Evolutionary conservation across 2,329 filamentous ascomycete species (phyloP).

Genomic region (Paraphaeosphaeria sporulosa): DNA sequence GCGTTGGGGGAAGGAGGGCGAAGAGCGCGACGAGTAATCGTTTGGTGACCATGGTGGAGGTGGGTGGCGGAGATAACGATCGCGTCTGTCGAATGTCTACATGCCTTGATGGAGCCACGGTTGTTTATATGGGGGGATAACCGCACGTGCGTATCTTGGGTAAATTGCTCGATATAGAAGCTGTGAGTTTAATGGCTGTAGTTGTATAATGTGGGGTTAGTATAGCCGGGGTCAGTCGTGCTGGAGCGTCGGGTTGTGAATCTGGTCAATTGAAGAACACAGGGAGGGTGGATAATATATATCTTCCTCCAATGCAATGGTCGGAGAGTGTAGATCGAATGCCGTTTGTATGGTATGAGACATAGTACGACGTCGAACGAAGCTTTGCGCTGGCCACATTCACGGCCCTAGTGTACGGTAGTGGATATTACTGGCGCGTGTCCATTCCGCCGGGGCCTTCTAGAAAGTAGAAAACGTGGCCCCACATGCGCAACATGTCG

Average conservation of each 20-base stretch:
- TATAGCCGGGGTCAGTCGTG: slow-evolving; percentile 12
- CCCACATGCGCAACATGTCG: slow-evolving; percentile 11
- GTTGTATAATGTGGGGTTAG: slow-evolving; percentile 19
- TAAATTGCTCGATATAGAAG: slow-evolving; percentile 8
- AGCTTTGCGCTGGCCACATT: slow-evolving; percentile 19
- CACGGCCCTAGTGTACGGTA: slow-evolving; percentile 18
- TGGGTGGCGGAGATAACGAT: background rate
- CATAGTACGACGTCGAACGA: slow-evolving; percentile 24
- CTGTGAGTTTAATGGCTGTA: background rate
- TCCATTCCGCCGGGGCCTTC: slow-evolving; percentile 19
- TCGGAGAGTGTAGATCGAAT: background rate
- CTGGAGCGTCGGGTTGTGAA: background rate
- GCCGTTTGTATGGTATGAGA: slow-evolving; percentile 1
- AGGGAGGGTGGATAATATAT: slow-evolving; percentile 3
- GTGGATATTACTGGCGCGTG: slow-evolving; percentile 17
- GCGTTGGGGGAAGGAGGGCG: slow-evolving; percentile 15
- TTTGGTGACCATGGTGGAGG: slow-evolving; percentile 10
- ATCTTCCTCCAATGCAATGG: slow-evolving; percentile 17
- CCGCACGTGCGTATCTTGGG: slow-evolving; percentile 3
- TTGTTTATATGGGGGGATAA: background rate
- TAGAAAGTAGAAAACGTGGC: slow-evolving; percentile 1
- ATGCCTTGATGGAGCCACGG: background rate
- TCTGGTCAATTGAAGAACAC: background rate
- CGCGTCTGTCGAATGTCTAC: too few relatives aligned
- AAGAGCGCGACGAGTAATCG: slow-evolving; percentile 20